Conservation (phyloP, 106 monocot genomes). For the Dioscorea alata region DNA sequence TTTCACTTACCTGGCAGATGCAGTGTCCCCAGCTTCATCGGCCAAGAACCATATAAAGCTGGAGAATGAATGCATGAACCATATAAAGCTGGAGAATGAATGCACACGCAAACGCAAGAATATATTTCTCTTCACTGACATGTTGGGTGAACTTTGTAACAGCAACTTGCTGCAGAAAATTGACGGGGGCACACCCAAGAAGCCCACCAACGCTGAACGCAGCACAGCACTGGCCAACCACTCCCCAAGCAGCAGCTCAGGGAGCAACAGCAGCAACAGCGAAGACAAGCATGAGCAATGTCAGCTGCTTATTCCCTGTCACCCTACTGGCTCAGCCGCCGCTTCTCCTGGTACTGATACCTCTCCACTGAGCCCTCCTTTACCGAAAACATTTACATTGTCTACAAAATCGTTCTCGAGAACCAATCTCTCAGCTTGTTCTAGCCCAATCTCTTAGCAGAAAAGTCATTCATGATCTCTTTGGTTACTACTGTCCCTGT, state of each 20-base stretch:
- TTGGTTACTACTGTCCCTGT: no score
- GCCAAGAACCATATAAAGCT: constrained; percentile 37
- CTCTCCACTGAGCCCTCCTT: neutral
- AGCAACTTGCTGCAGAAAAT: neutral
- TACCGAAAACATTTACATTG: neutral
- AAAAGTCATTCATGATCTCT: no score
- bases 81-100: constrained; percentile 22
- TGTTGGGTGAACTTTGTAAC: constrained; percentile 7
- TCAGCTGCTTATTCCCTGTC: constrained; percentile 2
- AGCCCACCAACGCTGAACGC: constrained; percentile 13
- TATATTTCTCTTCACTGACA: constrained; percentile 18
- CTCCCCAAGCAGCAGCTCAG: constrained; percentile 14
- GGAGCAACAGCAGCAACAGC: constrained; percentile 3
- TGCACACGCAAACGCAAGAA: constrained; percentile 52
- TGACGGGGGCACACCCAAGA: constrained; percentile 15
- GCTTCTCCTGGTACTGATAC: neutral
- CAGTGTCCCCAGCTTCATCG: constrained; percentile 18
- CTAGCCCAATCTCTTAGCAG: neutral
- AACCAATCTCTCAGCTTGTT: constrained; percentile 16
- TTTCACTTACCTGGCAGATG: constrained; percentile 32
- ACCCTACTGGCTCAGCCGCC: neutral
- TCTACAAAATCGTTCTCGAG: constrained; percentile 30
- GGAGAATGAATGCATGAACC: constrained; percentile 24
- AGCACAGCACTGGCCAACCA: neutral
- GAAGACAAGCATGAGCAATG: neutral